Base-by-base conservation (phyloP, 2,329 filamentous ascomycete species). In the Aspergillus ibericus region DNA sequence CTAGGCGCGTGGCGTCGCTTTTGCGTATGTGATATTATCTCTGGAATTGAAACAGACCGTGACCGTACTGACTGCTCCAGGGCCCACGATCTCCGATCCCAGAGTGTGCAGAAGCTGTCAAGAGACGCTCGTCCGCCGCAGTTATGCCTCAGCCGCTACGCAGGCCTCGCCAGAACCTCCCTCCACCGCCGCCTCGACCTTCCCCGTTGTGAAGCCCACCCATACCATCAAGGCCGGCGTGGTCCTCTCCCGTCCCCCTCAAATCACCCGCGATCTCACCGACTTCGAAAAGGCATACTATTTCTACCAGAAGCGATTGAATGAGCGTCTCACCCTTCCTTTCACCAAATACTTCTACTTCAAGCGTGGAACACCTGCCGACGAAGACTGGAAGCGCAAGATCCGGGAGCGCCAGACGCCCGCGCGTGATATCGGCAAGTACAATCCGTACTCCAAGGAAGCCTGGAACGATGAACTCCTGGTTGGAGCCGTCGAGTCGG, bases 241-340 rank as follows among this genome's bases (percentile, higher is more conserved):
- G 59, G 86, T 98, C 66, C 86, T 99, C 63, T 95, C 92, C 47
- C 91, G 95, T 27, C 86, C 95, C 49, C 95, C 95, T 6, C 81
- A 96, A 59, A 83, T 99, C 69, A 98, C 95, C 25, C 89, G 90
- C 66, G 83, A 89, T 61, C 87, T 93, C 55, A 90, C 90, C 34
- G 83, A 91, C 12, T 98, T 99, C 77, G 95, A 99, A 77, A 90
- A 92, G 72, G 84, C 93, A 63, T 98, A 89, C 79, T 96, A 89
- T 82, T 92, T 99, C 75, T 99, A 99, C 80, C 95, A 99, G 80
- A 93, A 93, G 69, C 92, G 95, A 13, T 84, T 99, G 60, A 96
- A 98, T 77, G 95, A 99, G 82, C 90, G 95, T 44, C 83, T 96
- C 53, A 87, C 88, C 18, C 84, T 95, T 4, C 91, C 93, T 1